Evolutionary conservation across 2,329 filamentous ascomycete species (phyloP).

Genomic region (Phaeoacremonium minimum): DNA sequence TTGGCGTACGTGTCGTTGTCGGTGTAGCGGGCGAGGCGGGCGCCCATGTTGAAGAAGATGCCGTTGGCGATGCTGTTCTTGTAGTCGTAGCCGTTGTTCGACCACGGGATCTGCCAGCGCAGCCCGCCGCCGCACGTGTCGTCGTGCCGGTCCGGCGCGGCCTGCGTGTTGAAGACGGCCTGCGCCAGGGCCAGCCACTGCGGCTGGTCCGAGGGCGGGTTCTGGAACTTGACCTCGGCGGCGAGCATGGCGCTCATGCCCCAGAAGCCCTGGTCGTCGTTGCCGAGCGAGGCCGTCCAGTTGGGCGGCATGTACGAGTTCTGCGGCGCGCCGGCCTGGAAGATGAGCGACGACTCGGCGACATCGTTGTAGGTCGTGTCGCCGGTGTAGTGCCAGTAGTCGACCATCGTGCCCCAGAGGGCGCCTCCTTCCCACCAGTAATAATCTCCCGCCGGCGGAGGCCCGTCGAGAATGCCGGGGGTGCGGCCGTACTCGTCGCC

Average conservation of each 20-base stretch:
- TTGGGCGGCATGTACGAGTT: constrained; percentile 22
- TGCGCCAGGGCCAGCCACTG: no score
- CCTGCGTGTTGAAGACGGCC: no score
- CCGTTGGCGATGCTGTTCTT: constrained; percentile 43
- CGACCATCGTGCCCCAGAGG: constrained; percentile 58
- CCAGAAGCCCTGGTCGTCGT: constrained; percentile 67
- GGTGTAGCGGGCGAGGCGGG: constrained; percentile 56
- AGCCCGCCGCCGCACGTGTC: constrained; percentile 53
- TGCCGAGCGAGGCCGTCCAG: constrained; percentile 30
- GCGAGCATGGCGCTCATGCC: constrained; percentile 53
- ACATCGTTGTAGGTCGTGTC: constrained; percentile 53
- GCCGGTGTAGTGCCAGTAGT: constrained; percentile 62
- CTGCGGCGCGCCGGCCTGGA: constrained; percentile 18
- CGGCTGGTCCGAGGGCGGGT: constrained; percentile 43
- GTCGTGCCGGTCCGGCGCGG: constrained; percentile 53
- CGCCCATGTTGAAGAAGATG: constrained; percentile 36
- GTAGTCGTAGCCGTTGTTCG: constrained; percentile 61
- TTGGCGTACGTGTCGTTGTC: constrained; percentile 45
- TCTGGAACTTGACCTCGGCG: constrained; percentile 50
- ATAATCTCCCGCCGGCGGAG: constrained; percentile 40
- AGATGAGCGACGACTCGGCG: constrained; percentile 13
- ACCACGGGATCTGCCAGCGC: constrained; percentile 59
- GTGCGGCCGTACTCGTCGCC: constrained; percentile 36
- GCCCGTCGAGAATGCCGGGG: constrained; percentile 42
- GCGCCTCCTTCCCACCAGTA: constrained; percentile 67